These are phyloP conservation scores for Nemania sp. DNA, from an alignment of 2,329 filamentous ascomycete species.

Conservation along the genomic window DNA sequence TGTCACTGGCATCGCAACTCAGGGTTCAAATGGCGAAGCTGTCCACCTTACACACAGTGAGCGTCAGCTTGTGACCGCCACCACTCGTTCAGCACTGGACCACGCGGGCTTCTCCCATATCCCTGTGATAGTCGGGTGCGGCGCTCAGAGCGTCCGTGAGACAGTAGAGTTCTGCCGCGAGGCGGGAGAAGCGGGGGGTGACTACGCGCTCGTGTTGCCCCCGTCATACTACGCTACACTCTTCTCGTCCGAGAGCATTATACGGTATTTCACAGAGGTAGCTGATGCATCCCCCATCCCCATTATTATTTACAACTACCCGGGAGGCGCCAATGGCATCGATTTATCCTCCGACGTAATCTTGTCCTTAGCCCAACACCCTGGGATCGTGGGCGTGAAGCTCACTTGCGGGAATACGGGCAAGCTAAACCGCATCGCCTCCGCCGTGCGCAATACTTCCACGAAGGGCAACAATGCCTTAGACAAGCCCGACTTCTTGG, in stretches of 20 bases:
- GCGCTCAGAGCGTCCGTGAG: constrained; percentile 78
- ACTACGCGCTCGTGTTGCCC: constrained; percentile 81
- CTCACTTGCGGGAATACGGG: constrained; percentile 78
- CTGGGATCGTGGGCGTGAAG: constrained; percentile 76
- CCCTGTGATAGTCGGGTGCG: constrained; percentile 82
- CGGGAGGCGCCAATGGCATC: constrained; percentile 71
- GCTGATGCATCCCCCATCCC: constrained; percentile 73
- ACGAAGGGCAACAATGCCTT: not conserved
- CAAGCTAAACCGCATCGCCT: constrained; percentile 73
- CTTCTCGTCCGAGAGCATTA: constrained; percentile 71
- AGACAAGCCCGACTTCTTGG: constrained; percentile 67
- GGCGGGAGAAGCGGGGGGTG: constrained; percentile 75
- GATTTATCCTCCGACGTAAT: constrained; percentile 74
- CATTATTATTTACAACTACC: constrained; percentile 77
- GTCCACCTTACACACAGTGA: constrained; percentile 80
- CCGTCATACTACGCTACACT: constrained; percentile 80
- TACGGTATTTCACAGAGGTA: constrained; percentile 74
- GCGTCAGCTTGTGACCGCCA: constrained; percentile 74
- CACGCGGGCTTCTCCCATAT: constrained; percentile 72
- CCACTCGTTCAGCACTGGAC: constrained; percentile 77
- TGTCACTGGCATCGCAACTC: constrained; percentile 79
- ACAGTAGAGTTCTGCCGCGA: constrained; percentile 76
- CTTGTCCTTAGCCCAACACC: constrained; percentile 68
- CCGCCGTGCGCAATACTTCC: constrained; percentile 63
- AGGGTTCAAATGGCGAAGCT: constrained; percentile 86